A percentile compares a stretch with the other conserved stretches of the same genome.
Evolutionary conservation across 495 filamentous ascomycete species (phyloP).

Genomic region (Xylaria sp.): DNA sequence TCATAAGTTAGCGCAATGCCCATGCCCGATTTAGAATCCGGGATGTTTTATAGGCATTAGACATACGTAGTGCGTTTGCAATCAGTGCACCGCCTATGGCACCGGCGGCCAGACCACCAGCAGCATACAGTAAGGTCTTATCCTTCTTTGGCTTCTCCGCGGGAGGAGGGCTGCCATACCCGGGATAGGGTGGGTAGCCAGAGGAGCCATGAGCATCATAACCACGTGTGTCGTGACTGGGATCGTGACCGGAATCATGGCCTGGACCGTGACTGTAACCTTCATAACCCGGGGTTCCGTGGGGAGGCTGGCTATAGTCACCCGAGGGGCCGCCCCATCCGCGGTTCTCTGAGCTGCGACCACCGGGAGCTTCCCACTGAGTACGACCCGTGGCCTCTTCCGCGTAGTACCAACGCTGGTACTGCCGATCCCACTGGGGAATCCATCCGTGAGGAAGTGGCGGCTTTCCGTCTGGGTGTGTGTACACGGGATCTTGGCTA

Average conservation of each 20-base stretch:
- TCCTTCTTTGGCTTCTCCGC: conserved; percentile 56
- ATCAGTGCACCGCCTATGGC: conserved; percentile 63
- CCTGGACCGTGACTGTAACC: conserved; percentile 3
- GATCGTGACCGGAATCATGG: conserved; percentile 11
- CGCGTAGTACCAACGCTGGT: conserved; percentile 66
- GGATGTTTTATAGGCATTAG: not conserved
- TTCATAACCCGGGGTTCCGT: conserved; percentile 29
- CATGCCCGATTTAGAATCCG: too few relatives aligned
- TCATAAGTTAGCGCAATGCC: not conserved
- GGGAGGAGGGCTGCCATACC: conserved; percentile 25
- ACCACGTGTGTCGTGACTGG: conserved; percentile 26
- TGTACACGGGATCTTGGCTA: conserved; percentile 37
- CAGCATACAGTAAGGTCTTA: conserved; percentile 56
- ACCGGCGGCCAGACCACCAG: conserved; percentile 63
- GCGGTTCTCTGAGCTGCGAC: conserved; percentile 8
- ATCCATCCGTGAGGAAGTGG: conserved; percentile 66
- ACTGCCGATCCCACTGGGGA: conserved; percentile 63
- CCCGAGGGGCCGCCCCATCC: conserved; percentile 23
- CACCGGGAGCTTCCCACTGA: conserved; percentile 64
- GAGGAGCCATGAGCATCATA: conserved; percentile 16
- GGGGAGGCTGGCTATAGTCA: conserved; percentile 29
- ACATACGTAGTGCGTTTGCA: conserved; percentile 60
- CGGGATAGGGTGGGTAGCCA: not conserved
- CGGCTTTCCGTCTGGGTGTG: conserved; percentile 54
- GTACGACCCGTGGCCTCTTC: conserved; percentile 65